Conservation (phyloP, 2,329 filamentous ascomycete genomes). For the Diplocarpon mali region DNA sequence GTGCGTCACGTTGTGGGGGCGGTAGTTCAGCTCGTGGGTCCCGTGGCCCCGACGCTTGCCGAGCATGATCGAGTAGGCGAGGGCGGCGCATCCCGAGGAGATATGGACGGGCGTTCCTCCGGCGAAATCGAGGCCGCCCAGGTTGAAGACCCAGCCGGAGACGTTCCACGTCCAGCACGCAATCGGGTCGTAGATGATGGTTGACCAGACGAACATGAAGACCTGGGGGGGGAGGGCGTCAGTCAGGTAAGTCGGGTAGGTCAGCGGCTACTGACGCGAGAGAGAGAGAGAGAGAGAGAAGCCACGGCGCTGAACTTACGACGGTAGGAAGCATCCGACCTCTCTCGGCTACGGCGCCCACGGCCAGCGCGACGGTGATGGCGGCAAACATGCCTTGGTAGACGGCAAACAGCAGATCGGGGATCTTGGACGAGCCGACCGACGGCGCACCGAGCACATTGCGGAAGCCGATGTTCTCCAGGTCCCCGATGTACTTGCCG, state of each 20-base stretch:
- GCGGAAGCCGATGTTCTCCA: constrained; percentile 69
- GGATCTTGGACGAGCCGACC: constrained; percentile 60
- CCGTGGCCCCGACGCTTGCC: constrained; percentile 63
- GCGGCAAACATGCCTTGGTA: constrained; percentile 85
- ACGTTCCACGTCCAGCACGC: constrained; percentile 94
- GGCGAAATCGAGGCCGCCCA: constrained; percentile 81
- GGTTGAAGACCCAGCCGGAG: constrained; percentile 64
- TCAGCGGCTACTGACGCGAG: neutral
- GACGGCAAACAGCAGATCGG: constrained; percentile 74
- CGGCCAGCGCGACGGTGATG: constrained; percentile 76
- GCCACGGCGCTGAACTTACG: neutral
- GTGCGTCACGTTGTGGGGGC: constrained; percentile 85
- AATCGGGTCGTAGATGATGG: constrained; percentile 82
- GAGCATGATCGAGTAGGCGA: constrained; percentile 86
- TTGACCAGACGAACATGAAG: constrained; percentile 91
- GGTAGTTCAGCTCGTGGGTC: constrained; percentile 81
- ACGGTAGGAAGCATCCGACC: constrained; percentile 29
- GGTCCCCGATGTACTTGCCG: constrained; percentile 58
- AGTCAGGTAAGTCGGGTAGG: no score
- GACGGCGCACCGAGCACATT: constrained; percentile 66
- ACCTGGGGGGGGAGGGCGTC: constrained; percentile 41
- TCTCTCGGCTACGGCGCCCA: constrained; percentile 76
- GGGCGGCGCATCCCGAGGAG: constrained; percentile 67
- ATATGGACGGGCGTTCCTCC: constrained; percentile 89
- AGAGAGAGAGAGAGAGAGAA: neutral